These are phyloP conservation scores for Pyracantha coccinea DNA, from an alignment of 331 rosid species.

Conservation along the genomic window DNA sequence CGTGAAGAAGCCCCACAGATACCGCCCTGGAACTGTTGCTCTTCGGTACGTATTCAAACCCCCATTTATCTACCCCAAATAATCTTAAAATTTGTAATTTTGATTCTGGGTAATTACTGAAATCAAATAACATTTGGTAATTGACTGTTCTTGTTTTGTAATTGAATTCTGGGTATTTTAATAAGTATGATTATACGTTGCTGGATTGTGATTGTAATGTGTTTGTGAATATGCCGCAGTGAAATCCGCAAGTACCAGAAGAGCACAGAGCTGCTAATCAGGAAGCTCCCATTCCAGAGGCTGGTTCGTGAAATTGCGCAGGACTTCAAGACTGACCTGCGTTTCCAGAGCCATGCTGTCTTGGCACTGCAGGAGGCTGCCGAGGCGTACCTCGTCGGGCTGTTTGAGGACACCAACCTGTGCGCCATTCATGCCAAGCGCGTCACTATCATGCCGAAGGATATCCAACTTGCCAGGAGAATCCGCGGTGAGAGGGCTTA, in stretches of 20 bases:
- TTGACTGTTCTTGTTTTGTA: background rate
- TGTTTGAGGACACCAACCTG: constrained; percentile 31
- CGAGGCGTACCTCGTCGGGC: constrained; percentile 33
- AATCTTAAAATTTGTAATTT: background rate
- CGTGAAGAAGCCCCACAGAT: constrained; percentile 92
- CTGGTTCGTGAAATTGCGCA: constrained; percentile 21
- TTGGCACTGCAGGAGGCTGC: constrained; percentile 32
- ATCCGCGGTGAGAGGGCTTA: constrained; percentile 21
- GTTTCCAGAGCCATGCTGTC: constrained; percentile 34
- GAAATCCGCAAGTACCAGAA: constrained; percentile 31
- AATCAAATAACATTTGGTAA: background rate
- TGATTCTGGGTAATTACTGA: background rate
- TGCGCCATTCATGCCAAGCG: constrained; percentile 32
- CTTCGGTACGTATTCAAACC: constrained; percentile 51
- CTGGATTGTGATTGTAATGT: background rate
- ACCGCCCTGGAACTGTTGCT: constrained; percentile 96
- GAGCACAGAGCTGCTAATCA: constrained; percentile 11
- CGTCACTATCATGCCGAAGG: constrained; percentile 17
- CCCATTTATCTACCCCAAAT: background rate
- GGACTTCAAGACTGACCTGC: constrained; percentile 28
- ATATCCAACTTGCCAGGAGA: constrained; percentile 28
- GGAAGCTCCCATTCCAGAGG: constrained; percentile 33
- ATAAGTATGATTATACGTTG: no score
- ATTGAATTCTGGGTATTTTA: background rate
- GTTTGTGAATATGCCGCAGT: background rate